These are phyloP conservation scores for Moesziomyces sp. DNA, from an alignment of 1,284 basidiomycete genomes.

Conservation along the genomic window DNA sequence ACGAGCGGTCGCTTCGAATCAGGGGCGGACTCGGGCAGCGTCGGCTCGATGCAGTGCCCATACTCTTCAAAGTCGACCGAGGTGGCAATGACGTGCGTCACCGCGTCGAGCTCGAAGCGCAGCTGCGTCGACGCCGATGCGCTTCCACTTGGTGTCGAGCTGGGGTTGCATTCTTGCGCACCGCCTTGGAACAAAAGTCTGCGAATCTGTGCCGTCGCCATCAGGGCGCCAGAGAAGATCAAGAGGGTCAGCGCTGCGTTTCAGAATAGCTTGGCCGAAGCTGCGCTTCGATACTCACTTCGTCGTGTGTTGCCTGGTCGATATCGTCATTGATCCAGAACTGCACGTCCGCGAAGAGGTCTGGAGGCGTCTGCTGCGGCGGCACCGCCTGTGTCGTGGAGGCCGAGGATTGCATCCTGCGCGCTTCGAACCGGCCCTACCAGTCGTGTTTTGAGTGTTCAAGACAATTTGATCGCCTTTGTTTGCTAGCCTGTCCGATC, in stretches of 20 bases:
- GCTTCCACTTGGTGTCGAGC: slow-evolving; percentile 11
- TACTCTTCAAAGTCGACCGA: slow-evolving; percentile 73
- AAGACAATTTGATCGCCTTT: too few species aligned
- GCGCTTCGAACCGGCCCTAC: neutral
- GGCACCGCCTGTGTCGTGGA: neutral
- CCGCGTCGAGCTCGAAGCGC: slow-evolving; percentile 49
- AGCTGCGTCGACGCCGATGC: neutral
- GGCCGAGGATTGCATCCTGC: slow-evolving; percentile 12
- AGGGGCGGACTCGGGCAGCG: slow-evolving; percentile 12
- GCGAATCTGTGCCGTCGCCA: slow-evolving; percentile 10
- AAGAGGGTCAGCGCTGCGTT: neutral
- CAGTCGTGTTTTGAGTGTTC: neutral
- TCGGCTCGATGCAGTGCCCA: slow-evolving; percentile 37
- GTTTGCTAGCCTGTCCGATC: too few species aligned
- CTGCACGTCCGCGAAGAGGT: slow-evolving; percentile 31
- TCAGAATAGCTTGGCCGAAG: neutral
- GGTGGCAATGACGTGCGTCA: slow-evolving; percentile 71
- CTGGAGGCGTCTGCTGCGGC: slow-evolving; percentile 2
- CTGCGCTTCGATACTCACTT: slow-evolving; percentile 10
- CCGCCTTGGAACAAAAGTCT: slow-evolving; percentile 11
- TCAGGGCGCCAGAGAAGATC: neutral
- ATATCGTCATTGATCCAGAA: slow-evolving; percentile 51
- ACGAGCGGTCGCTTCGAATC: slow-evolving; percentile 17
- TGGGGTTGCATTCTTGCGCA: slow-evolving; percentile 5
- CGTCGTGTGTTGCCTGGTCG: slow-evolving; percentile 17